These are phyloP conservation scores for Teratosphaeria pseudoeucalypti DNA, from an alignment of 2,329 filamentous ascomycete species.

Conservation along the genomic window DNA sequence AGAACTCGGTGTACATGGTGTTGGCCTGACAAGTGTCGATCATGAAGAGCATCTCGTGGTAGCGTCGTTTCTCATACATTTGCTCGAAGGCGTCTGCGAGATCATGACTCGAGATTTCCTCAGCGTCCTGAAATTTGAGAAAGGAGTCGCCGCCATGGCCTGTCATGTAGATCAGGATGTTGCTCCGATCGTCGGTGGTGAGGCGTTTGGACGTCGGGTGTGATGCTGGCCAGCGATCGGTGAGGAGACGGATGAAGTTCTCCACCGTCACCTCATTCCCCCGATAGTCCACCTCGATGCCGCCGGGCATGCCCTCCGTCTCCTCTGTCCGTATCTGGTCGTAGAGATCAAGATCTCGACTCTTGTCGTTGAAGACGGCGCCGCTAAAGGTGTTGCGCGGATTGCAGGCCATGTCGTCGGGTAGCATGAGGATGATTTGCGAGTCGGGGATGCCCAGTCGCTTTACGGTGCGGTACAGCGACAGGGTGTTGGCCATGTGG, in stretches of 20 bases:
- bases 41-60: slow-evolving; percentile 98
- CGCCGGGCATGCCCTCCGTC: slow-evolving; percentile 22
- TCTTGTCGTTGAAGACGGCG: slow-evolving; percentile 96
- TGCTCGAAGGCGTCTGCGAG: slow-evolving; percentile 95
- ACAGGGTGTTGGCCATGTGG: slow-evolving; percentile 93
- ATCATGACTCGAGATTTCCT: slow-evolving; percentile 95
- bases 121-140: slow-evolving; percentile 93
- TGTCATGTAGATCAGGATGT: slow-evolving; percentile 98
- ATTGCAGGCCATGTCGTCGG: slow-evolving; percentile 99
- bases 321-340: slow-evolving; percentile 48
- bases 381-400: slow-evolving; percentile 95
- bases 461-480: slow-evolving; percentile 95
- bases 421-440: slow-evolving; percentile 99
- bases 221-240: slow-evolving; percentile 85
- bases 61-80: slow-evolving; percentile 99
- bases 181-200: slow-evolving; percentile 88
- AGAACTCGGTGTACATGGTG: slow-evolving; percentile 97
- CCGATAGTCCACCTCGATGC: slow-evolving; percentile 92
- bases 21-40: slow-evolving; percentile 99
- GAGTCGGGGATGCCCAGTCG: slow-evolving; percentile 94
- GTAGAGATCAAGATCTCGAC: slow-evolving; percentile 89
- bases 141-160: slow-evolving; percentile 97
- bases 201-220: slow-evolving; percentile 91
- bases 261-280: slow-evolving; percentile 98
- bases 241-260: slow-evolving; percentile 93